These are phyloP conservation scores for Bacidia rubella DNA, from an alignment of 495 filamentous ascomycete genomes.

Conservation along the genomic window DNA sequence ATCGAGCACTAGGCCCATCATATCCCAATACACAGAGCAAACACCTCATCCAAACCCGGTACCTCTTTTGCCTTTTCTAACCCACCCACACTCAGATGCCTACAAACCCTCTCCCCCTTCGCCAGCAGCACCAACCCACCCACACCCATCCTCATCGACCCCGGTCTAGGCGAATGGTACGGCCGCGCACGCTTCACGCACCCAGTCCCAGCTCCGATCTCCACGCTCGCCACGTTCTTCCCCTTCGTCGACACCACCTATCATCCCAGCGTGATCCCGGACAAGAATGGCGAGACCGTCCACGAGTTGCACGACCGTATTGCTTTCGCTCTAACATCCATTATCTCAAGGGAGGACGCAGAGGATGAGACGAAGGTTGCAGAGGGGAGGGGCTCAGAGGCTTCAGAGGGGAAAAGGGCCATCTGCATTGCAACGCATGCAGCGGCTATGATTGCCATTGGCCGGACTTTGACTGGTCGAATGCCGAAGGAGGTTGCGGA, in stretches of 20 bases:
- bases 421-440: slow-evolving; percentile 85
- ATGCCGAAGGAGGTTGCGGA: slow-evolving; percentile 54
- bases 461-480: slow-evolving; percentile 59
- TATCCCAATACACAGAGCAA: too few species aligned
- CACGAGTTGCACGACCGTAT: slow-evolving; percentile 65
- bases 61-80: neutral
- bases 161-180: slow-evolving; percentile 64
- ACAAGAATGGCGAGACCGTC: slow-evolving; percentile 61
- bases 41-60: too few species aligned
- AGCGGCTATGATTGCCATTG: slow-evolving; percentile 72
- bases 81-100: slow-evolving; percentile 30
- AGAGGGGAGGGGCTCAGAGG: neutral
- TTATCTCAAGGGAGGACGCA: slow-evolving; percentile 59
- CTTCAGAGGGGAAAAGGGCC: slow-evolving; percentile 21
- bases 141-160: slow-evolving; percentile 33
- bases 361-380: slow-evolving; percentile 14
- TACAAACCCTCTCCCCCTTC: slow-evolving; percentile 54
- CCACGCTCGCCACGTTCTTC: slow-evolving; percentile 50
- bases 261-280: slow-evolving; percentile 47
- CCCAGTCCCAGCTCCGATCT: slow-evolving; percentile 53
- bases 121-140: too few species aligned
- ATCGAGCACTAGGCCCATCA: too few species aligned
- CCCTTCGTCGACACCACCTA: slow-evolving; percentile 41
- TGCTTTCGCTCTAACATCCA: slow-evolving; percentile 50
- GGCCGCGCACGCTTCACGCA: slow-evolving; percentile 69